phyloP scores from a whole-genome alignment of 228 moss, liverwort and hornwort species.

The Sphagnum fallax region DNA sequence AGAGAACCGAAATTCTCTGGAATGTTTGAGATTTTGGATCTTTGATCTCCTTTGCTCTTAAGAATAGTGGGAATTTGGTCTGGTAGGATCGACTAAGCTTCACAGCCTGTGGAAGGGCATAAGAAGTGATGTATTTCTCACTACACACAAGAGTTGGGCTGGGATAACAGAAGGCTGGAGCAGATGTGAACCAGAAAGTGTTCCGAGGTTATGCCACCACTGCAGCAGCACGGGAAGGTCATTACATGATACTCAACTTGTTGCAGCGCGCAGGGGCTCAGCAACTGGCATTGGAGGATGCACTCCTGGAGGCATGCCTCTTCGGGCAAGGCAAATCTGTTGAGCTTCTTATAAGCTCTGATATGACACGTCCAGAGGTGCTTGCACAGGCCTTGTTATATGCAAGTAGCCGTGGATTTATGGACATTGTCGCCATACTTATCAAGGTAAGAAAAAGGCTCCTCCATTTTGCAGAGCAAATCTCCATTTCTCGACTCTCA shows the following conservation, averaged over 20 bases:
- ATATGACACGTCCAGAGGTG: constrained; percentile 40
- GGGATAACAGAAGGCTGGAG: constrained; percentile 23
- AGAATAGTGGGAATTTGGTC: too few species aligned
- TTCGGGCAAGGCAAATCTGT: constrained; percentile 39
- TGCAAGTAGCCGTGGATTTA: constrained; percentile 44
- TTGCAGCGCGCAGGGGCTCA: constrained; percentile 41
- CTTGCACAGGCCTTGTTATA: constrained; percentile 47
- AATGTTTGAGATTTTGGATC: too few species aligned
- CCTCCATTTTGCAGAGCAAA: too few species aligned
- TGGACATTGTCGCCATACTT: constrained; percentile 36
- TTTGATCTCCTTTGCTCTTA: too few species aligned
- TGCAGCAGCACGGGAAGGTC: constrained; percentile 42
- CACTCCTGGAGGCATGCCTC: constrained; percentile 41
- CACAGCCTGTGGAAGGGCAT: too few species aligned
- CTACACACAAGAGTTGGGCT: background rate
- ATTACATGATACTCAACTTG: constrained; percentile 24
- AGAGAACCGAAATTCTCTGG: too few species aligned
- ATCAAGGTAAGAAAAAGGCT: constrained; percentile 12
- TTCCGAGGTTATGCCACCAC: constrained; percentile 47
- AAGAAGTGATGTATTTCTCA: too few species aligned
- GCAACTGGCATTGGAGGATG: constrained; percentile 50
- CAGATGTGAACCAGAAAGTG: constrained; percentile 38
- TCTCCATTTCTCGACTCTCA: too few species aligned
- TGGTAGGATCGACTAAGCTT: too few species aligned
- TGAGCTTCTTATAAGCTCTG: constrained; percentile 43